Conservation (phyloP, 306 rosid species). For the Sechiopsis laciniata region DNA sequence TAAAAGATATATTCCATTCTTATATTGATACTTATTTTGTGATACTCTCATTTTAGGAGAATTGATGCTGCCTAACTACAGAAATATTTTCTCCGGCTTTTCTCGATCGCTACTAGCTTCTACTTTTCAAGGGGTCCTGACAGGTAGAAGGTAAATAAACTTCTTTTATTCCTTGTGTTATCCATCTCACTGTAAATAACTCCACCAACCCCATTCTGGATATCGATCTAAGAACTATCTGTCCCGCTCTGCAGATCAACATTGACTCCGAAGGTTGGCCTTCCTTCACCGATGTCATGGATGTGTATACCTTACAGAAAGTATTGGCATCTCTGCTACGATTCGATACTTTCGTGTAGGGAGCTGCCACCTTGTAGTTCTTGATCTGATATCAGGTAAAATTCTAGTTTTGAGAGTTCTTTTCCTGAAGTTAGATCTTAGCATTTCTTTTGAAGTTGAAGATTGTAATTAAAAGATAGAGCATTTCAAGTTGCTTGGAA, state of each 20-base stretch:
- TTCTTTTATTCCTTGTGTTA: constrained; percentile 7
- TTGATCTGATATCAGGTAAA: not conserved
- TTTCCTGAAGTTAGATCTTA: not conserved
- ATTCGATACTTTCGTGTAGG: constrained; percentile 51
- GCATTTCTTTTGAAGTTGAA: constrained; percentile 4
- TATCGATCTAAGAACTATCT: constrained; percentile 10
- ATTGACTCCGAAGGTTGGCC: constrained; percentile 40
- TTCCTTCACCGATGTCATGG: constrained; percentile 79
- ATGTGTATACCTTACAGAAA: constrained; percentile 63
- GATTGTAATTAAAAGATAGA: not conserved
- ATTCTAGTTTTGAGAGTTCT: not conserved
- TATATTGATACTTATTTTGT: constrained; percentile 12
- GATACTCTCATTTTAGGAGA: constrained; percentile 30
- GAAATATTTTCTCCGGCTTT: constrained; percentile 31
- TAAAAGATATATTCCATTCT: not conserved
- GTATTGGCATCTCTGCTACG: constrained; percentile 64
- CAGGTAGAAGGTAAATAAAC: constrained; percentile 56
- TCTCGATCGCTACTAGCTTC: constrained; percentile 31
- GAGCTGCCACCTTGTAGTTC: not conserved
- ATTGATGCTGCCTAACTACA: constrained; percentile 41
- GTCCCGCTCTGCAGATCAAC: constrained; percentile 41
- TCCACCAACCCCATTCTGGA: constrained; percentile 13
- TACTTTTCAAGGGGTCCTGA: constrained; percentile 61
- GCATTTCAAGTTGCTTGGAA: not conserved
- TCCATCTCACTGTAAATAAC: constrained; percentile 11